These are phyloP conservation scores for Agaricus sinodeliciosus DNA, from an alignment of 768 basidiomycete genomes.

Conservation along the genomic window DNA sequence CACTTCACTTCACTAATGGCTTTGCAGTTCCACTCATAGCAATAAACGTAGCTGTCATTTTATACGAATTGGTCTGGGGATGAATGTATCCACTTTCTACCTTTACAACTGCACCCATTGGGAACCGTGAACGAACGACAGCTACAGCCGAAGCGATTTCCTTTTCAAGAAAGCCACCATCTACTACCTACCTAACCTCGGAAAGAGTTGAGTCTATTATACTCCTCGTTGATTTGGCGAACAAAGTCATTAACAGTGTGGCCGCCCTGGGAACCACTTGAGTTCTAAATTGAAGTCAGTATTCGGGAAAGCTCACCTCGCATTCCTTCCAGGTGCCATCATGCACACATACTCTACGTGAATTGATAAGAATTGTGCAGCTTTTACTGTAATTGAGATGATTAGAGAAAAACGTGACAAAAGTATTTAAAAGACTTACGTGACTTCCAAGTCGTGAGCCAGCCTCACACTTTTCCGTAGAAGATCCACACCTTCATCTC, in stretches of 20 bases:
- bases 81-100: conserved; percentile 15
- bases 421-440: conserved; percentile 29
- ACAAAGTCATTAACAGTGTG: conserved; percentile 73
- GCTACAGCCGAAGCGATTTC: background rate
- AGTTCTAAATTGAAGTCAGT: background rate
- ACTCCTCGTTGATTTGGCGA: conserved; percentile 68
- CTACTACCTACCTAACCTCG: background rate
- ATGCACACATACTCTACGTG: conserved; percentile 61
- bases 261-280: conserved; percentile 45
- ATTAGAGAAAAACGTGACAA: background rate
- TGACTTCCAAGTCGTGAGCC: conserved; percentile 42
- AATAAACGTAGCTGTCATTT: conserved; percentile 79
- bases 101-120: background rate
- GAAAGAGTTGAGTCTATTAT: conserved; percentile 48
- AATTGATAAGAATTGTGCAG: conserved; percentile 80
- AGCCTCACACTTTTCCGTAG: conserved; percentile 51
- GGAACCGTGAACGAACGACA: background rate
- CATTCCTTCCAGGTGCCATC: conserved; percentile 78
- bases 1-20: conserved; percentile 1
- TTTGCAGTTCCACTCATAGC: conserved; percentile 83
- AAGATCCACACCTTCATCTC: conserved; percentile 55
- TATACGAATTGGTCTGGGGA: conserved; percentile 76
- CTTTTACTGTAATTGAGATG: conserved; percentile 49
- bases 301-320: conserved; percentile 39
- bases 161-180: background rate